Percentiles rank a stretch among this genome's conserved stretches.
These are phyloP conservation scores for Aquilaria yunnanensis DNA, from an alignment of 345 rosid species.

Conservation along the genomic window DNA sequence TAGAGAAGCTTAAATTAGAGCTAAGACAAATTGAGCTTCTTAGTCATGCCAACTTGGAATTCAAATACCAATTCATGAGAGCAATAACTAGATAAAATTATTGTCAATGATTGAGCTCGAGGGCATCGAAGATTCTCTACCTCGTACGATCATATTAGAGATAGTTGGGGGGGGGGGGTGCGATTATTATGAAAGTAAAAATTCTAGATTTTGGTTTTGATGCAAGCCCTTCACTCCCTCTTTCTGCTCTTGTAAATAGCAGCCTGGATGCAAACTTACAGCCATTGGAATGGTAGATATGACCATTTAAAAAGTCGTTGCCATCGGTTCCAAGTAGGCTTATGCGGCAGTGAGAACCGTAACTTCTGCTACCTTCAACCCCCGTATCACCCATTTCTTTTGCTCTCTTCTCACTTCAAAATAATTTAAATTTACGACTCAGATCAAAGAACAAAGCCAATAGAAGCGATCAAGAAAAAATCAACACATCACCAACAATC, in stretches of 20 bases:
- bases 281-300: too few species aligned
- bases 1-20: not conserved
- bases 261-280: too few species aligned
- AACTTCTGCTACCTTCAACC: conserved; percentile 62
- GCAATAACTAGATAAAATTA: not conserved
- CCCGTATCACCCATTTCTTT: conserved; percentile 61
- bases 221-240: too few species aligned
- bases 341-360: conserved; percentile 27
- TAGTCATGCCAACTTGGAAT: not conserved
- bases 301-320: too few species aligned
- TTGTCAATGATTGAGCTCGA: conserved; percentile 12
- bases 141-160: conserved; percentile 22
- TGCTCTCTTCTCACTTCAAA: not conserved
- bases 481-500: too few species aligned
- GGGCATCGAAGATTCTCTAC: conserved; percentile 28
- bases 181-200: too few species aligned
- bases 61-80: not conserved
- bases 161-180: not conserved
- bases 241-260: too few species aligned
- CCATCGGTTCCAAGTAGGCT: too few species aligned
- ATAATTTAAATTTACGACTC: not conserved
- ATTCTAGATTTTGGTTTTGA: too few species aligned
- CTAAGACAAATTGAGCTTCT: conserved; percentile 1
- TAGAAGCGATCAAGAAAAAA: too few species aligned
- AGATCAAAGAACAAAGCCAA: not conserved